Evolutionary conservation across 1,284 basidiomycete genomes (phyloP), one percentile per base, ranked within the genome.

Genomic region (Apiotrichum sp.): DNA sequence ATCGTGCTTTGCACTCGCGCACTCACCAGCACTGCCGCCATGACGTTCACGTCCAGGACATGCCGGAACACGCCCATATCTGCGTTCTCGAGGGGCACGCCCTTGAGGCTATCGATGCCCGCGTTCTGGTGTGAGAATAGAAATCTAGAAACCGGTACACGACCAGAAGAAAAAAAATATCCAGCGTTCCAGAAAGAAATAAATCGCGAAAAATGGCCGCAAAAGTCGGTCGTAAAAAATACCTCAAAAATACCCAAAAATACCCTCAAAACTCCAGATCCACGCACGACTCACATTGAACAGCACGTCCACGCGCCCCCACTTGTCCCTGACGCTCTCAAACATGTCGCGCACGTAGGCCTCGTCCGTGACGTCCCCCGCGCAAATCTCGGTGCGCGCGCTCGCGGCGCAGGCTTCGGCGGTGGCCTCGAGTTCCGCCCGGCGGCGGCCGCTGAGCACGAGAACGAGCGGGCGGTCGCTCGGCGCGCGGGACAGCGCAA

Each of bases 41-140:
- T 74, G 46, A 90, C 77, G 74, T 91, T 90, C 53, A 86, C 81
- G 58, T 84, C 81, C 52, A 89, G 72, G 35, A 87, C 83, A 6
- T 78, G 77, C 48, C 81, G 79, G 72, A 89, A 89, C 2, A 80
- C 75, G 5, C 79, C 78, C 39, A 88, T 77, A 0, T 84, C 75
- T 36, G 85, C 72, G 1, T 87, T 81, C 60, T 89, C 87, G 47
- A 89, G 79, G 4, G 65, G 61, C 0, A 81, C 80, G 9, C 50
- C 32, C 29, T 65, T 64, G 6, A 79, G 77, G 0, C 80, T 75
- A 35, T 76, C 76, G 42, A 83, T 80, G 1, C 88, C 89, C 9
- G 78, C 78, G 58, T 79, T 78, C 75, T 78, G 50, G 1, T 0
- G 47, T 57, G 38, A 57, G 56, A 4, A n/a, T 7, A n/a, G 6